Evolutionary conservation across 192 early-diverging fungal genomes (phyloP).

Genomic region (Spinellus fusiger): DNA sequence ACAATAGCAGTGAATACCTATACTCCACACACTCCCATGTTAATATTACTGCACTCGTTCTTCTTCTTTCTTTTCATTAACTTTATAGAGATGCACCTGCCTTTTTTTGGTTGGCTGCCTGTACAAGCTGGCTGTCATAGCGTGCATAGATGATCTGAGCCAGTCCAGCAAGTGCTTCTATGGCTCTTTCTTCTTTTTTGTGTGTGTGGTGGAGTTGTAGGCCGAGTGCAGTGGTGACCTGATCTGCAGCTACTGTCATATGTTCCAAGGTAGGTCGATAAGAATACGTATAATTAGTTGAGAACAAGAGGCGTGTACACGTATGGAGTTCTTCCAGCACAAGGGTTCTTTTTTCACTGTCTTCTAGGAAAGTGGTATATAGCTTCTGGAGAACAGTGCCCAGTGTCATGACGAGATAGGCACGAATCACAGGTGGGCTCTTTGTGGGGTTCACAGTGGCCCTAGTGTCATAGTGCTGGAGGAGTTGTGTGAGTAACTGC

Average conservation of each 20-base stretch:
- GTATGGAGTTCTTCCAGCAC: neutral
- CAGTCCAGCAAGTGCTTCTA: neutral
- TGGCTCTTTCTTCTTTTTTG: neutral
- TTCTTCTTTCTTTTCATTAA: neutral
- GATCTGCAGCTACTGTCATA: constrained; percentile 6
- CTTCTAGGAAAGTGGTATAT: neutral
- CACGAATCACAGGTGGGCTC: constrained; percentile 12
- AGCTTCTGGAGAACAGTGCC: constrained; percentile 10
- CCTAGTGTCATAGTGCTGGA: constrained; percentile 13
- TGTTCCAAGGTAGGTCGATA: constrained; percentile 17
- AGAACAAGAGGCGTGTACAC: constrained; percentile 5
- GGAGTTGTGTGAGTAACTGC: constrained; percentile 11
- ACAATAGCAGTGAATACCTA: constrained; percentile 15
- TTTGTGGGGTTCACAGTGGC: neutral
- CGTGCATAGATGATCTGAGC: neutral
- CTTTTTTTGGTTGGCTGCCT: constrained; percentile 20
- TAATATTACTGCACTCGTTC: neutral
- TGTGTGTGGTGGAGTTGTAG: constrained; percentile 3
- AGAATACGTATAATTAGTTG: neutral
- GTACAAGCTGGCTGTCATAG: constrained; percentile 1
- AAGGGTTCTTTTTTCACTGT: neutral
- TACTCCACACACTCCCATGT: neutral
- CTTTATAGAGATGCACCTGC: neutral
- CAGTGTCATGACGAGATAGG: constrained; percentile 7
- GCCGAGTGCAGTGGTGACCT: neutral